These are phyloP conservation scores for Colletotrichum acutatum DNA, from an alignment of 2,329 filamentous ascomycete species.

Conservation along the genomic window DNA sequence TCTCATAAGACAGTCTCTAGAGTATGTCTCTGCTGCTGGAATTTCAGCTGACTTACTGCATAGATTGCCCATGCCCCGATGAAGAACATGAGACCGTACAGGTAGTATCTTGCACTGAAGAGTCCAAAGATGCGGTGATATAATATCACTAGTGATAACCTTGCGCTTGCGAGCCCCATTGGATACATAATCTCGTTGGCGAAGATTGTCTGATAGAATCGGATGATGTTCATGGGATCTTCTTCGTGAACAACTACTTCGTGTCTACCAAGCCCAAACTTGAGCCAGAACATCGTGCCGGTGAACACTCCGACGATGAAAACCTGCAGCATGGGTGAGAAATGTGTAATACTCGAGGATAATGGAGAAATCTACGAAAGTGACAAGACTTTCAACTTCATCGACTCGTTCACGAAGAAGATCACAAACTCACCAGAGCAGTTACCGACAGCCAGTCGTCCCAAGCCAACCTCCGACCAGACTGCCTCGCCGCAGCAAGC, in stretches of 20 bases:
- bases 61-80: slow-evolving; percentile 25
- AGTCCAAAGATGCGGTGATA: slow-evolving; percentile 31
- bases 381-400: too few relatives aligned
- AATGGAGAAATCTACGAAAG: not conserved
- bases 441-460: slow-evolving; percentile 28
- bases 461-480: slow-evolving; percentile 7
- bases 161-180: slow-evolving; percentile 2
- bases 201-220: slow-evolving; percentile 29
- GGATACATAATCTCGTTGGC: slow-evolving; percentile 30
- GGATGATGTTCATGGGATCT: slow-evolving; percentile 16
- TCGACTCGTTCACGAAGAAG: not conserved
- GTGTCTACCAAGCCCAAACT: slow-evolving; percentile 26
- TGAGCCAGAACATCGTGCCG: slow-evolving; percentile 29
- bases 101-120: slow-evolving; percentile 19
- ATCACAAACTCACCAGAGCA: slow-evolving; percentile 7
- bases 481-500: slow-evolving; percentile 9
- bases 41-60: not conserved
- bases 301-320: slow-evolving; percentile 23
- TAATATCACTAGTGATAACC: slow-evolving; percentile 23
- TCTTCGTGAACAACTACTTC: slow-evolving; percentile 18
- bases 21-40: not conserved
- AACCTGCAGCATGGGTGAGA: not conserved
- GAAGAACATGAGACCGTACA: slow-evolving; percentile 22
- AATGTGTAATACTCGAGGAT: too few relatives aligned
- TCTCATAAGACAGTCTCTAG: not conserved